Evolutionary conservation across 306 rosid species (phyloP).

Genomic region (Cyclanthera cordifolia): DNA sequence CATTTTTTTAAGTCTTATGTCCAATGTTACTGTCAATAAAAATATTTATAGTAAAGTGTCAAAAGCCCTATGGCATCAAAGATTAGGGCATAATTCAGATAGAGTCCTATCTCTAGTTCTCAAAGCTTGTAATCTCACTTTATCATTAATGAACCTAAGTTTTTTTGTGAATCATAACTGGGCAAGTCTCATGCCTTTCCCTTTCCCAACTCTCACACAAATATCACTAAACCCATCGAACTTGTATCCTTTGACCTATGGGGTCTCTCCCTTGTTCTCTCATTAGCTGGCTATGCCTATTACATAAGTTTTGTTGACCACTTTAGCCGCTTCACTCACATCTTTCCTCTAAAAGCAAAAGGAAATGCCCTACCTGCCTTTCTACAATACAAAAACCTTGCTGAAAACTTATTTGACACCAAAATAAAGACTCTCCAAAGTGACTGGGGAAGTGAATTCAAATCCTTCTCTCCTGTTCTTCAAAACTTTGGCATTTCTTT

Average conservation of each 20-base stretch:
- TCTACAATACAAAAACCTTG: neutral
- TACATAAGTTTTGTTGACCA: neutral
- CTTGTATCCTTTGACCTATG: neutral
- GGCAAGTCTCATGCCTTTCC: too few relatives aligned
- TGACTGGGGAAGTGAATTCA: neutral
- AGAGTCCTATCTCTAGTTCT: too few relatives aligned
- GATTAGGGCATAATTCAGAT: too few relatives aligned
- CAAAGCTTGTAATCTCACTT: too few relatives aligned
- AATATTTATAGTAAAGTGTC: too few relatives aligned
- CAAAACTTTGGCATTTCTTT: neutral
- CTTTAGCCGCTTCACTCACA: neutral
- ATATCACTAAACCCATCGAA: neutral
- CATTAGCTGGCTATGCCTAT: too few relatives aligned
- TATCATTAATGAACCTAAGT: too few relatives aligned
- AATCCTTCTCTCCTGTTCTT: rapidly evolving
- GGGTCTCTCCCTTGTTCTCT: neutral
- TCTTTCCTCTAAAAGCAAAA: neutral
- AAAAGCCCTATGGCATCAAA: too few relatives aligned
- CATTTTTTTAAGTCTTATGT: too few relatives aligned
- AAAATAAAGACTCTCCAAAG: neutral
- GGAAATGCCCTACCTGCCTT: neutral
- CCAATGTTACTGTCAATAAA: too few relatives aligned
- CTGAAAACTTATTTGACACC: neutral
- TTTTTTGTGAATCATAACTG: too few relatives aligned
- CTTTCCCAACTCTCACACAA: rapidly evolving